These are phyloP conservation scores for Isatis lusitanica DNA, from an alignment of 441 rosid species.

Conservation along the genomic window DNA sequence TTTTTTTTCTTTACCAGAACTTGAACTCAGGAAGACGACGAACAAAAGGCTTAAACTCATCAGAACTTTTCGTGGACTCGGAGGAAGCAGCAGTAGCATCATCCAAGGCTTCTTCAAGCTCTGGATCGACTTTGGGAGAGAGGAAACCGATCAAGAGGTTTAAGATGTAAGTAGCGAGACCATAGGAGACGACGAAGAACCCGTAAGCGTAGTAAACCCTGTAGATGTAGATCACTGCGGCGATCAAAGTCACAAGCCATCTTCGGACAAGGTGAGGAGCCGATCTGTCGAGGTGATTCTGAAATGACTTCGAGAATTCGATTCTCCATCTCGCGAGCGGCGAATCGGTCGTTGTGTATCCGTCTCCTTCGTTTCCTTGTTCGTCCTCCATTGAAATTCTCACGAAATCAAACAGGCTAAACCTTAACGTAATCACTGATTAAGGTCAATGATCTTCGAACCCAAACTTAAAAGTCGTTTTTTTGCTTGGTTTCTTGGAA, in stretches of 20 bases:
- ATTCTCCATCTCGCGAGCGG: constrained; percentile 48
- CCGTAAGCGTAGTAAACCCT: constrained; percentile 51
- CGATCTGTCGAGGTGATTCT: constrained; percentile 48
- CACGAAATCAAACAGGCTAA: not conserved
- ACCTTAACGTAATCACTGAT: not conserved
- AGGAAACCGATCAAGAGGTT: constrained; percentile 62
- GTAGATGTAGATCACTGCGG: constrained; percentile 45
- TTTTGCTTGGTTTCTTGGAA: constrained; percentile 5
- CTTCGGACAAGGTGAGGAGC: constrained; percentile 46
- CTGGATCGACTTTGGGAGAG: constrained; percentile 63
- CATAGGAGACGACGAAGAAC: constrained; percentile 53
- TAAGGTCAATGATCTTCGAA: not conserved
- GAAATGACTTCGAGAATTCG: constrained; percentile 46
- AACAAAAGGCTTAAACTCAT: constrained; percentile 59
- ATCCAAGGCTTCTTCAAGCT: constrained; percentile 51
- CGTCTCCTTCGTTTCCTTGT: constrained; percentile 38
- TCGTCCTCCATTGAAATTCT: constrained; percentile 41
- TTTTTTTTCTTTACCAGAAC: constrained; percentile 61
- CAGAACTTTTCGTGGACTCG: constrained; percentile 37
- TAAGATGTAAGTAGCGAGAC: constrained; percentile 58
- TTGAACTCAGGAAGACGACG: constrained; percentile 64
- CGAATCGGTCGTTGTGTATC: constrained; percentile 21
- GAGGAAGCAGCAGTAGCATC: constrained; percentile 27
- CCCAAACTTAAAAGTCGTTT: not conserved
- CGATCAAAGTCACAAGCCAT: constrained; percentile 50